Evolutionary conservation across 2,329 filamentous ascomycete genomes (phyloP).

Genomic region (Aureobasidium sp.): DNA sequence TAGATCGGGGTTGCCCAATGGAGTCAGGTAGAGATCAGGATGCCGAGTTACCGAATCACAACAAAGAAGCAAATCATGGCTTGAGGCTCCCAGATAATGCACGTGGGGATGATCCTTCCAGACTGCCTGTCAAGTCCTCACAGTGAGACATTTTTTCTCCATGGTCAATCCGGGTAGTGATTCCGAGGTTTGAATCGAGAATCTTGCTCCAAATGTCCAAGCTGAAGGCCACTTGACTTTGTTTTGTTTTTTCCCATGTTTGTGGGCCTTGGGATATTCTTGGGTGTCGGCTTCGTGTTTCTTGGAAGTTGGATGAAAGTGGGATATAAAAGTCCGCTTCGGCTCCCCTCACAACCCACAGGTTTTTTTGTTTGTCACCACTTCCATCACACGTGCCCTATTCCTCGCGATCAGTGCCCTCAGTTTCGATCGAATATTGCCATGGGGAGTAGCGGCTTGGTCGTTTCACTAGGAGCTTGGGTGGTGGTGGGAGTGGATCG

Average conservation of each 20-base stretch:
- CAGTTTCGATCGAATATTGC: not conserved
- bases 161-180: not conserved
- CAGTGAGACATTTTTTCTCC: not conserved
- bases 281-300: not conserved
- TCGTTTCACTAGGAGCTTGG: not conserved
- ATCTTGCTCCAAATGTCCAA: not conserved
- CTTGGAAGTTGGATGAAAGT: not conserved
- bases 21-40: not conserved
- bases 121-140: not conserved
- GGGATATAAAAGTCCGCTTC: slow-evolving; percentile 8
- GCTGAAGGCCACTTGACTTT: not conserved
- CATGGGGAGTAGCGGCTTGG: not conserved
- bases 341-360: slow-evolving; percentile 4
- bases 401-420: not conserved
- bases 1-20: not conserved
- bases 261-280: not conserved
- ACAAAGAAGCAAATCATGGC: not conserved
- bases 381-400: not conserved
- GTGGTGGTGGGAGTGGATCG: not conserved
- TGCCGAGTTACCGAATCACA: not conserved
- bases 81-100: not conserved
- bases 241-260: not conserved
- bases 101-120: not conserved
- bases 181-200: not conserved
- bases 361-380: not conserved